phyloP scores from a whole-genome alignment of 768 basidiomycete genomes.

The Hericium erinaceus region DNA sequence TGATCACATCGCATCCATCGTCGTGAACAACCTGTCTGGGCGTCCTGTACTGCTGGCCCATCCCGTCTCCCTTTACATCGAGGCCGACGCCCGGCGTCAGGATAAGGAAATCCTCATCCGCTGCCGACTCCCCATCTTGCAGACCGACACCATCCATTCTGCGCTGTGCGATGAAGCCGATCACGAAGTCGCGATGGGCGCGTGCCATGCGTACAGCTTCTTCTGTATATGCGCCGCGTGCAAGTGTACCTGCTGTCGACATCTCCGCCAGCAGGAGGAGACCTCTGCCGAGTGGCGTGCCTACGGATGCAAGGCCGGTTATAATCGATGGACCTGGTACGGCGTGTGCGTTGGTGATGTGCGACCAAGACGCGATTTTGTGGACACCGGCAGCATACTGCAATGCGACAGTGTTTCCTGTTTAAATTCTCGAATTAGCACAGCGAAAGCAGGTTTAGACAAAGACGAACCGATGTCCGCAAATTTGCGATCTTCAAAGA shows the following conservation, averaged over 20 bases:
- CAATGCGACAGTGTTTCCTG: constrained; percentile 92
- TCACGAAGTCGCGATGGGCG: constrained; percentile 73
- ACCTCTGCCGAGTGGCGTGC: constrained; percentile 75
- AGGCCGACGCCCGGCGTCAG: constrained; percentile 91
- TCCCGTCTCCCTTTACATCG: constrained; percentile 43
- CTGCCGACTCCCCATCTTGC: constrained; percentile 13
- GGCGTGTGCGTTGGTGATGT: constrained; percentile 94
- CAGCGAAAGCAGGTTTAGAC: neutral
- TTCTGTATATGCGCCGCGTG: constrained; percentile 75
- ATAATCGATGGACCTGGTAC: constrained; percentile 95
- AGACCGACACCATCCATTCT: constrained; percentile 65
- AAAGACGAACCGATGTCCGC: constrained; percentile 79
- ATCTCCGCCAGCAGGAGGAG: constrained; percentile 92
- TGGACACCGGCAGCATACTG: constrained; percentile 93
- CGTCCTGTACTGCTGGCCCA: constrained; percentile 69
- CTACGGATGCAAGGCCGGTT: constrained; percentile 80
- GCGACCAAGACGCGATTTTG: constrained; percentile 91
- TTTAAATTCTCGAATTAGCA: neutral
- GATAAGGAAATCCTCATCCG: constrained; percentile 72
- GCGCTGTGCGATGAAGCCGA: constrained; percentile 91
- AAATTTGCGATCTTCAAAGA: constrained; percentile 98
- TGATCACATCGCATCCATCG: constrained; percentile 89
- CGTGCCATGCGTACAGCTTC: constrained; percentile 85
- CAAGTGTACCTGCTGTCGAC: constrained; percentile 84
- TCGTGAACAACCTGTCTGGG: constrained; percentile 75